phyloP scores from a whole-genome alignment of 2,329 filamentous ascomycete species.

The Verticillium longisporum region DNA sequence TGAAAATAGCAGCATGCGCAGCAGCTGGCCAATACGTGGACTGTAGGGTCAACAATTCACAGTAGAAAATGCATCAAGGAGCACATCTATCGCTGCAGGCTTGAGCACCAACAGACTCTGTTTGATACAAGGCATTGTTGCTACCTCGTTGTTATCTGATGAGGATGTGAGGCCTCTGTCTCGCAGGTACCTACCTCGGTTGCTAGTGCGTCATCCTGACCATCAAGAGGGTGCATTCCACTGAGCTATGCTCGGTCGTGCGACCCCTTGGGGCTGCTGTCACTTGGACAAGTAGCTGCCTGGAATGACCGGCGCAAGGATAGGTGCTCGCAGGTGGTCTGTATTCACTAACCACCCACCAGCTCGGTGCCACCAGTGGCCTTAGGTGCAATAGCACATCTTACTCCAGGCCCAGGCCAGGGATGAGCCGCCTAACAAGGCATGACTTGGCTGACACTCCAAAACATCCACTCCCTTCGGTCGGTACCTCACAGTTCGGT shows the following conservation, averaged over 20 bases:
- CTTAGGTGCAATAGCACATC: neutral
- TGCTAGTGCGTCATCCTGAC: too few relatives aligned
- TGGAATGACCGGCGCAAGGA: too few relatives aligned
- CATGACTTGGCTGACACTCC: neutral
- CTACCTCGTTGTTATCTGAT: neutral
- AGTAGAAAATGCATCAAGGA: neutral
- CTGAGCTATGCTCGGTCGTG: too few relatives aligned
- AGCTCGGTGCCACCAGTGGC: neutral
- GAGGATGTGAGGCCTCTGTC: too few relatives aligned
- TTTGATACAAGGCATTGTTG: neutral
- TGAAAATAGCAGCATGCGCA: neutral
- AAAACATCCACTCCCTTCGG: neutral
- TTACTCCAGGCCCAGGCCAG: neutral
- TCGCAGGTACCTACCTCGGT: too few relatives aligned
- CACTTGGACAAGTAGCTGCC: too few relatives aligned
- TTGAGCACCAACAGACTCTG: too few relatives aligned
- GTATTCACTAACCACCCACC: too few relatives aligned
- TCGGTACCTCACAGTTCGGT: neutral
- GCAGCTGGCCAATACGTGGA: too few relatives aligned
- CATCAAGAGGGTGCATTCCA: too few relatives aligned
- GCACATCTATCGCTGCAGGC: too few relatives aligned
- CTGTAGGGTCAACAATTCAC: neutral
- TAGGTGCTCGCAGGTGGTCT: neutral
- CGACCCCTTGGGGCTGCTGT: too few relatives aligned
- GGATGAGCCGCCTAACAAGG: neutral